Evolutionary conservation across 371 early-diverging fungal species (phyloP), one percentile per base, ranked within the genome.

Genomic region (Rhizomucor pusillus): DNA sequence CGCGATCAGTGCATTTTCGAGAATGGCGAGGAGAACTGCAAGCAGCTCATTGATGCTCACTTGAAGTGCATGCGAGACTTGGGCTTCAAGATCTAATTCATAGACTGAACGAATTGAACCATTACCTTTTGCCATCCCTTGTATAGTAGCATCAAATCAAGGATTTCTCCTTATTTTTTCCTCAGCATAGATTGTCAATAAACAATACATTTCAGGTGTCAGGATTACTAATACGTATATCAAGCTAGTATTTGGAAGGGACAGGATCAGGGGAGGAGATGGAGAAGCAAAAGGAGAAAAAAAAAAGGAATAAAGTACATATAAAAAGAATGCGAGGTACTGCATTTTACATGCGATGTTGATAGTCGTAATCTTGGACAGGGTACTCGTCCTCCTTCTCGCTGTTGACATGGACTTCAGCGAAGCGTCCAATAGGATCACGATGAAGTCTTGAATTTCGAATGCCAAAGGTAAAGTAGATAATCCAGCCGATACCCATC

Each of bases 1-100:
- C 84, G 97, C 54, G 97, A 97, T 69, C 82, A 88, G 39, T 98
- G 98, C 62, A 88, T 91, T 45, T 82, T 98, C 50, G 77, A 79
- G 45, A 81, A 86, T 5, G 96, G 96, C 43, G 91, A 90, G 58
- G 95, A 86, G 50, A 83, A 88, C 63, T 98, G 98, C 73, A 72
- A 81, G 58, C 88, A 93, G 19, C 69, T 95, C 37, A 93, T 98
- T 66, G 82, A 84, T 57, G 90, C 90, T 23, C 98, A 98, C 63
- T 80, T 88, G 55, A 81, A 85, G 57, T 96, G 97, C 71, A 90
- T 98, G 89, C 86, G 93, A 18, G 82, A 84, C 25, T 84, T 90
- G 66, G 98, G 98, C 14, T 98, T 96, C 79, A 94, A 92, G 68
- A 85, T 96, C 59, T 93, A 85, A 52, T 40, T 25, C 4, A 4